A percentile compares a stretch with the other conserved stretches of the same genome.
Evolutionary conservation across 257 asterid species (phyloP).

Genomic region (Solanum rostratum): DNA sequence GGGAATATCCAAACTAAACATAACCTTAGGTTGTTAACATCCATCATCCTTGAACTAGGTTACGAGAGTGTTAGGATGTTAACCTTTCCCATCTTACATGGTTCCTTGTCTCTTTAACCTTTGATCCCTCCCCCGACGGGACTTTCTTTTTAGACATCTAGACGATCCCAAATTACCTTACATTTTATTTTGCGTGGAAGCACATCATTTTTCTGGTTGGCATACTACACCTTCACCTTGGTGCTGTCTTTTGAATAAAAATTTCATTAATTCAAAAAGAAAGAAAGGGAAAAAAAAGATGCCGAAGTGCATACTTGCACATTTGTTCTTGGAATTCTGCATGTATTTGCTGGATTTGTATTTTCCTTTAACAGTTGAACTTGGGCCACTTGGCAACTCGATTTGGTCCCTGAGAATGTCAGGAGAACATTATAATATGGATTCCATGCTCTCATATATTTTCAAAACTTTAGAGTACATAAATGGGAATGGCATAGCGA

Average conservation of each 20-base stretch:
- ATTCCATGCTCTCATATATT: background rate
- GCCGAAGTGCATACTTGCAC: background rate
- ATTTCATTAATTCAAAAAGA: background rate
- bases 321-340: background rate
- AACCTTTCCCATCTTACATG: background rate
- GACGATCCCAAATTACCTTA: background rate
- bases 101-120: background rate
- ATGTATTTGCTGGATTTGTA: background rate
- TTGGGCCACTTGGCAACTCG: background rate
- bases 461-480: background rate
- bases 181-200: background rate
- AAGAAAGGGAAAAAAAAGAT: background rate
- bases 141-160: background rate
- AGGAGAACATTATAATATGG: background rate
- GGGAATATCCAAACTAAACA: background rate
- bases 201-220: background rate
- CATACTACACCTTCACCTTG: background rate
- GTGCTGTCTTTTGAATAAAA: background rate
- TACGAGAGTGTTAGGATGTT: background rate
- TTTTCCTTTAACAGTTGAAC: background rate
- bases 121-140: background rate
- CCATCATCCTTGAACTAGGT: background rate
- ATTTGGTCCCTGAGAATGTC: background rate
- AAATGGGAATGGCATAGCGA: background rate
- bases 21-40: background rate